phyloP scores from a whole-genome alignment of 1,284 basidiomycete species.

The Calocybe gambosa region DNA sequence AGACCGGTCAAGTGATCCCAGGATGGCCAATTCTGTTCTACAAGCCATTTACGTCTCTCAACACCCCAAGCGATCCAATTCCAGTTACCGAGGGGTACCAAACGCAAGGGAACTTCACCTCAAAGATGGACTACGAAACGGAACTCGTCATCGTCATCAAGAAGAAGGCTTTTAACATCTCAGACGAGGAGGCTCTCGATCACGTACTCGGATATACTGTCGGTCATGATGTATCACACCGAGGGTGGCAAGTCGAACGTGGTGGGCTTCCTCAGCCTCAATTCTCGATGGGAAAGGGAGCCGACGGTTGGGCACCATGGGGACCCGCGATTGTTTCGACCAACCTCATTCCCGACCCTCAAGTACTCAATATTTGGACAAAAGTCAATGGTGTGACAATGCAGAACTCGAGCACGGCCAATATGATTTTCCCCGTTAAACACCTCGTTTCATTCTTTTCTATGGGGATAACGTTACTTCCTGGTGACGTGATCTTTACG shows the following conservation, averaged over 20 bases:
- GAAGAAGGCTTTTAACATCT: constrained; percentile 37
- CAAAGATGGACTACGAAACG: constrained; percentile 38
- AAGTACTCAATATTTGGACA: constrained; percentile 39
- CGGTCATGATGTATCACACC: constrained; percentile 36
- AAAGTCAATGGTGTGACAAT: constrained; percentile 41
- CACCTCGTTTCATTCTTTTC: constrained; percentile 46
- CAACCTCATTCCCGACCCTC: constrained; percentile 37
- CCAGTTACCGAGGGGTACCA: constrained; percentile 35
- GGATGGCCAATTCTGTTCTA: constrained; percentile 31
- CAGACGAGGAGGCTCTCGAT: constrained; percentile 35
- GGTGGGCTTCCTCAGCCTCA: constrained; percentile 36
- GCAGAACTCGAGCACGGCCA: constrained; percentile 44
- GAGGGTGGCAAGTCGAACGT: constrained; percentile 38
- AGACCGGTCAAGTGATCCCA: too few relatives aligned
- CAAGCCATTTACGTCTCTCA: constrained; percentile 37
- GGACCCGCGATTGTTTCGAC: constrained; percentile 41
- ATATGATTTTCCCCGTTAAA: constrained; percentile 38
- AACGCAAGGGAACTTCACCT: constrained; percentile 36
- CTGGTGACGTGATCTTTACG: constrained; percentile 56
- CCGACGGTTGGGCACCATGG: constrained; percentile 37
- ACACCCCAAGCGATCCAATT: constrained; percentile 30
- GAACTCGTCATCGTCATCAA: constrained; percentile 41
- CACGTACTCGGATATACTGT: constrained; percentile 37
- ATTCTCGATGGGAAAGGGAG: constrained; percentile 39
- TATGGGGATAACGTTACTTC: constrained; percentile 49